Base-by-base conservation (phyloP, 768 basidiomycete genomes). In the Naematelia aurantialba region DNA sequence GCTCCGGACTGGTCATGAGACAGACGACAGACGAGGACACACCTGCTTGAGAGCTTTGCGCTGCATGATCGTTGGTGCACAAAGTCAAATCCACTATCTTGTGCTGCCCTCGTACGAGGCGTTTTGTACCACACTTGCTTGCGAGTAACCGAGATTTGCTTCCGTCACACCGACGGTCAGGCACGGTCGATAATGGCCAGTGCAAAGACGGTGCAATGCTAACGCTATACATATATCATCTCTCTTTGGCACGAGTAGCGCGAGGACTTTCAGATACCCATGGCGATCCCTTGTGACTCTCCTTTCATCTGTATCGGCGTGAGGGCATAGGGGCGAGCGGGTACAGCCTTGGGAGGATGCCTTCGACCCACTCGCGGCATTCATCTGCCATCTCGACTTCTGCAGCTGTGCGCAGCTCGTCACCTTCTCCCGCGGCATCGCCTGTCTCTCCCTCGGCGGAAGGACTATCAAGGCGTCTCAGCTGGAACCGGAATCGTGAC, bases 11-110 rank as follows among this genome's bases (percentile, higher is more conserved):
- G 3, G 10, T n/a, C 21, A 42, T 13, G 2, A 39, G 22, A 17
- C 19, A 19, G 27, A 11, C 3, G 22, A 55, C 62, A 50, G 17
- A 26, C 8, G 27, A 11, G 3, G 22, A 55, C 62, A 50, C 24
- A 71, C 69, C 61, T 71, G 70, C 52, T 72, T 72, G 29, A 72
- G 51, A 2, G 70, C 70, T 58, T 66, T 72, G 39, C 67, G 42
- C 57, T 72, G 70, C 70, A 72, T 70, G 27, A 31, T 65, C 60
- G 3, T n/a, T 30, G 46, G 4, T 56, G 49, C 21, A 51, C 49
- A n/a, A n/a, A n/a, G n/a, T n/a, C n/a, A n/a, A n/a, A n/a, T n/a
- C n/a, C n/a, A n/a, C n/a, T n/a, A n/a, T n/a, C n/a, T n/a, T n/a
- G n/a, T n/a, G n/a, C n/a, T n/a, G n/a, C n/a, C n/a, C 34, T 39